Base-by-base conservation (phyloP, 2,329 filamentous ascomycete species). In the Rhinocladiella similis region DNA sequence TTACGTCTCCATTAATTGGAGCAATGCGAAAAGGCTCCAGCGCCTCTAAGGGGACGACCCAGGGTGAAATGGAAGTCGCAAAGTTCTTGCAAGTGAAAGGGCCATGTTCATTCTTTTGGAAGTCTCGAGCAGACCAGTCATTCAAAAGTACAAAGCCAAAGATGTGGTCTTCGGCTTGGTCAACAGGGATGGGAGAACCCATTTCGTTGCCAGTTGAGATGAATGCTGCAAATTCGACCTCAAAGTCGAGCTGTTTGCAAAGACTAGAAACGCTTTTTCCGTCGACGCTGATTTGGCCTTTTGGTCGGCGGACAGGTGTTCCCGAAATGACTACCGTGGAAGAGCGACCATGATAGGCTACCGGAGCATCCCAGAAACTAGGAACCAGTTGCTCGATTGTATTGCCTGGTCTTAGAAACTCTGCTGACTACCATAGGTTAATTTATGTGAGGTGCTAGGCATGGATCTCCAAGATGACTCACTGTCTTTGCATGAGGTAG, bases 141-240 rank as follows among this genome's bases (percentile, higher is more conserved):
- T 94, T 94, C 79, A 94, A 82, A 52, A 94, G 73, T 0, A 92
- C 89, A 16, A 90, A 79, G 7, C 90, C 90, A 67, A 93, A 93
- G 27, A 94, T 79, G 65, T 85, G 80, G 20, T 89, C 81, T 49
- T 86, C 83, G 0, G 89, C 89, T 42, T 85, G 73, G 2, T 75
- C 73, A 19, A 91, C 80, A 0, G 76, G 71, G 18, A 93, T 78
- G 0, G 84, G 79, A 50, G 80, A 73, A 3, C 89, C 88, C 64
- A 89, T 75, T 1, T 78, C 70, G 65, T 87, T 91, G 0, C 79
- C 75, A 46, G 73, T 81, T 68, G 82, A 83, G 6, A 93, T 79
- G 65, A 92, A 89, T 39, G 84, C 87, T 1, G 87, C 90, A n/a
- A 94, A 74, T 70, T 93, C 90, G 1, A 93, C 78, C 71, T 93